Base-by-base conservation (phyloP, 805 yeast species). In the Schizosaccharomyces octosporus region DNA sequence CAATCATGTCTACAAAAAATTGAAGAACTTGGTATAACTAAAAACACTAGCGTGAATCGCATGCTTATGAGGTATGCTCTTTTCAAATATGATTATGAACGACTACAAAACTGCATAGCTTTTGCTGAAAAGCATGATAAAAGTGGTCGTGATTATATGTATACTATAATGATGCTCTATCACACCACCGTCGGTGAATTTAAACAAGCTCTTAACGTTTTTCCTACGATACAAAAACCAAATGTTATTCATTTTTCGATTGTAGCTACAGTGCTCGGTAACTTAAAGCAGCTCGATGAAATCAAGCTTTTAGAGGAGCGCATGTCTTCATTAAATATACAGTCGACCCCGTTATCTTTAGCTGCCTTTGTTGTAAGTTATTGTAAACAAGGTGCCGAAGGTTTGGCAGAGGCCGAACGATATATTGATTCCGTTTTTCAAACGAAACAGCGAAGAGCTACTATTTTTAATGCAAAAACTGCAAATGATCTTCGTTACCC, bases 1-100 rank as follows among this genome's bases (percentile, higher is more conserved):
- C 76, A 78, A 1, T 78, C 87, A 60, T 45, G 27, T 17, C 51
- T 45, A 11, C n/a, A 24, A 5, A 45, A 45, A 45, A 45, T 45
- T n/a, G 13, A 24, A 19, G 27, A 24, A 13, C 51, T 45, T 45
- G 51, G 51, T 9, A 45, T 45, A 19, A 13, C 13, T 19, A 9
- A 45, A 6, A 24, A 45, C 17, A 9, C 27, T 24, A 45, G 51
- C 11, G 27, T 45, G 27, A 45, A 45, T 45, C 51, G 51, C 27
- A 45, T 45, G 51, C 51, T 45, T 17, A 45, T 45, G 51, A n/a
- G 51, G 51, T 45, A 19, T 19, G 51, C 51, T 3, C 27, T 45
- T n/a, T n/a, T n/a, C n/a, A 45, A 24, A 24, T 24, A 5, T 45
- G 51, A 45, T 17, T 45, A 24, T n/a, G 51, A 13, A 3, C 4